A percentile compares a stretch with the other conserved stretches of the same genome.
These are phyloP conservation scores for Petunia secreta DNA, from an alignment of 257 asterid species.

Conservation along the genomic window DNA sequence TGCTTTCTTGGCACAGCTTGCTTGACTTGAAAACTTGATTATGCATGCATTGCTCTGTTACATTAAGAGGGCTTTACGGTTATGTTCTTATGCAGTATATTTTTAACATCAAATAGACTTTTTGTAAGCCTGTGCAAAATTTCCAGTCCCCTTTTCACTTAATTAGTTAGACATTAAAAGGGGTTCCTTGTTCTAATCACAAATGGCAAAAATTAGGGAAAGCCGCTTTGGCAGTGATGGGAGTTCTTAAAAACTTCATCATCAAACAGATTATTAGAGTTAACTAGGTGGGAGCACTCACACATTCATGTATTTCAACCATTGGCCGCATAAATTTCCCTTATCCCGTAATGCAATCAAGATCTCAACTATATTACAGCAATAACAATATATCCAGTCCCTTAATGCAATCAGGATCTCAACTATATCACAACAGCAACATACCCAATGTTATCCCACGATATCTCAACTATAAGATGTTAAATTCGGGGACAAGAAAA, in stretches of 20 bases:
- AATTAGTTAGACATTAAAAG: not conserved
- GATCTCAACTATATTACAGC: not conserved
- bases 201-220: not conserved
- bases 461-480: no score
- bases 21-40: not conserved
- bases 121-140: no score
- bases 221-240: not conserved
- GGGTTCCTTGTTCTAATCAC: not conserved
- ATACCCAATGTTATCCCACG: no score
- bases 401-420: not conserved
- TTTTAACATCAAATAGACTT: no score
- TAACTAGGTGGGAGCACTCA: not conserved
- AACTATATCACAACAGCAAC: not conserved
- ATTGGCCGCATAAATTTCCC: not conserved
- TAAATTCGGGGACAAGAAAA: no score
- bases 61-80: no score
- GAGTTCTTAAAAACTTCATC: not conserved
- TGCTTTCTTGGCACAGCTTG: not conserved
- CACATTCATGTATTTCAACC: not conserved
- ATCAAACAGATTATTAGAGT: not conserved
- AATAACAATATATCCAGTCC: no score
- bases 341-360: not conserved
- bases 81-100: no score
- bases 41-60: slow-evolving; percentile 2
- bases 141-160: no score